Evolutionary conservation across 257 asterid species (phyloP), one percentile per base, ranked within the genome.

Genomic region (Nemophila menziesii): DNA sequence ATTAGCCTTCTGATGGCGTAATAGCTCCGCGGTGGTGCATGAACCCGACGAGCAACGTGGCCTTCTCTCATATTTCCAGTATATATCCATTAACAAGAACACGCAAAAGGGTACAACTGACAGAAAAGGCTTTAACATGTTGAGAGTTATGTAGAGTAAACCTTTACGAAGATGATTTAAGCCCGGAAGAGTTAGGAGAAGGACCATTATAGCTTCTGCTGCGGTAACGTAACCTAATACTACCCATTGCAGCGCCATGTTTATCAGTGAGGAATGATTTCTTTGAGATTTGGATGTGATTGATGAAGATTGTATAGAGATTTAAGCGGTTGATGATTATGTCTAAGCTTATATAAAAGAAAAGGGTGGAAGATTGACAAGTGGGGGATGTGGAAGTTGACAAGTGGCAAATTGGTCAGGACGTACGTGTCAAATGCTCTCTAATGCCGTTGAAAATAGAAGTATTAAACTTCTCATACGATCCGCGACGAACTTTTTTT

Each of bases 171-270:
- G 51, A 5, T 65, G 75, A 4, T 55, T 45, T 22, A 57, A 8
- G 4, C 64, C 54, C 1, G 68, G 56, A 13, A 69, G 52, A 0
- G 74, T 26, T 2, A 75, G 59, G 10, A 78, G 73, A 16, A 74
- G 65, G 12, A 78, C 55, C 39, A 78, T 57, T 55, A 75, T 59
- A 18, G 63, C 53, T 18, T 73, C 90, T 20, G 72, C 84, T 6
- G 72, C 78, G 0, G 70, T 72, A 5, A 57, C 69, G 43, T 56
- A 71, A 49, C 80, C 55, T 13, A 78, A 19, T 13, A 68, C 65
- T 24, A 78, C 77, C 89, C 89, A 78, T 62, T 78, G 80, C 44
- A 78, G 39, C 14, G 80, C 84, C 89, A 78, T 73, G 10, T 49
- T n/a, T n/a, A n/a, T n/a, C n/a, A n/a, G n/a, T n/a, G 37, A 26